Evolutionary conservation across 148 eudicot genomes (phyloP).

Genomic region (Camellia lanceoleosa): DNA sequence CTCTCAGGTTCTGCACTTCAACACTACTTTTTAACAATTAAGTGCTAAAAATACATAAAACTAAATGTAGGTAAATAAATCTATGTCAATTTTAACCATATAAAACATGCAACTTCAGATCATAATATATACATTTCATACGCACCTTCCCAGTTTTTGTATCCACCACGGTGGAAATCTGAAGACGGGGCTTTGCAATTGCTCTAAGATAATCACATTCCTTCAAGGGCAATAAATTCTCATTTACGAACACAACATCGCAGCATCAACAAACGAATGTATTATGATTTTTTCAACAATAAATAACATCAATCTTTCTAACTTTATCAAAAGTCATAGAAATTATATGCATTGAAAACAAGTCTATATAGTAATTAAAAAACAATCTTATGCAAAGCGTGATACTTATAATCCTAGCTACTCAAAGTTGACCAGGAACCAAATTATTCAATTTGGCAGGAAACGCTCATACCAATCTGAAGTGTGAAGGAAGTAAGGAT

Average conservation of each 20-base stretch:
- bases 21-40: too few relatives aligned
- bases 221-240: slow-evolving; percentile 36
- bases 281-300: not conserved
- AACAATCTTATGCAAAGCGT: not conserved
- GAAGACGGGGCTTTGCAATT: slow-evolving; percentile 78
- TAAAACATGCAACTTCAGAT: not conserved
- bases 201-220: slow-evolving; percentile 94
- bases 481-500: not conserved
- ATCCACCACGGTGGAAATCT: slow-evolving; percentile 90
- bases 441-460: slow-evolving; percentile 2
- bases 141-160: slow-evolving; percentile 89
- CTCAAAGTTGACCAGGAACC: not conserved
- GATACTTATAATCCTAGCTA: not conserved
- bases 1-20: too few relatives aligned
- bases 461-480: not conserved
- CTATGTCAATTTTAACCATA: too few relatives aligned
- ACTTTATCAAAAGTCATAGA: not conserved
- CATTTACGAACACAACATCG: slow-evolving; percentile 7
- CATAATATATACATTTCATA: slow-evolving; percentile 3
- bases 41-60: too few relatives aligned
- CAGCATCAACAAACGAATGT: not conserved
- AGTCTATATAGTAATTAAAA: not conserved
- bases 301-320: not conserved
- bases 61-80: too few relatives aligned
- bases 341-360: not conserved